These are phyloP conservation scores for Trypanosoma caninum DNA, from an alignment of 208 protist genomes.

Conservation along the genomic window DNA sequence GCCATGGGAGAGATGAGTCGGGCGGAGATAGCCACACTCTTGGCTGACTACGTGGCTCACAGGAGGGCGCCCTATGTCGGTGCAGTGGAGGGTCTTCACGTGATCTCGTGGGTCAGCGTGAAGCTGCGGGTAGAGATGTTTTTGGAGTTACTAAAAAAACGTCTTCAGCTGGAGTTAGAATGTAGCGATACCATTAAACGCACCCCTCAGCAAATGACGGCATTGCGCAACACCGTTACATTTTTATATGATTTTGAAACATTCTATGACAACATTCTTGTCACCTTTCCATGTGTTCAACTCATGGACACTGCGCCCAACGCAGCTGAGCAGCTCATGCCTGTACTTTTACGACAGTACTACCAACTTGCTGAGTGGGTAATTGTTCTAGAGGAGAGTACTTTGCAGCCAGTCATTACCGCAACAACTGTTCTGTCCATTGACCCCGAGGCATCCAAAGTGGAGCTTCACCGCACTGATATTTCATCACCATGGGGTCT, in stretches of 20 bases:
- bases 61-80: slow-evolving; percentile 42
- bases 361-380: slow-evolving; percentile 70
- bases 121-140: slow-evolving; percentile 67
- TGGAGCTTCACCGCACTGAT: slow-evolving; percentile 43
- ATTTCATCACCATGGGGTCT: slow-evolving; percentile 50
- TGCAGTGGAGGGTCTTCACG: slow-evolving; percentile 47
- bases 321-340: slow-evolving; percentile 25
- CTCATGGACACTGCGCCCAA: slow-evolving; percentile 16
- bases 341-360: slow-evolving; percentile 47
- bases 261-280: slow-evolving; percentile 48
- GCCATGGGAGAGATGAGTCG: slow-evolving; percentile 10
- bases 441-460: slow-evolving; percentile 21
- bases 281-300: slow-evolving; percentile 48
- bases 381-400: slow-evolving; percentile 31
- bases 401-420: slow-evolving; percentile 29
- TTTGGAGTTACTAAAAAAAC: slow-evolving; percentile 32
- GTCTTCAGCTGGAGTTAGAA: slow-evolving; percentile 34
- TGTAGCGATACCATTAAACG: background rate
- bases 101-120: slow-evolving; percentile 50
- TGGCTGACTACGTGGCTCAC: slow-evolving; percentile 28
- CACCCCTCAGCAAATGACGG: slow-evolving; percentile 25
- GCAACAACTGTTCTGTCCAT: slow-evolving; percentile 43
- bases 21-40: slow-evolving; percentile 9
- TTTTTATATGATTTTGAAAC: slow-evolving; percentile 52
- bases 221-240: slow-evolving; percentile 44